Evolutionary conservation across 768 basidiomycete genomes (phyloP), one percentile per base, ranked within the genome.

Genomic region (Podaxis rugospora): DNA sequence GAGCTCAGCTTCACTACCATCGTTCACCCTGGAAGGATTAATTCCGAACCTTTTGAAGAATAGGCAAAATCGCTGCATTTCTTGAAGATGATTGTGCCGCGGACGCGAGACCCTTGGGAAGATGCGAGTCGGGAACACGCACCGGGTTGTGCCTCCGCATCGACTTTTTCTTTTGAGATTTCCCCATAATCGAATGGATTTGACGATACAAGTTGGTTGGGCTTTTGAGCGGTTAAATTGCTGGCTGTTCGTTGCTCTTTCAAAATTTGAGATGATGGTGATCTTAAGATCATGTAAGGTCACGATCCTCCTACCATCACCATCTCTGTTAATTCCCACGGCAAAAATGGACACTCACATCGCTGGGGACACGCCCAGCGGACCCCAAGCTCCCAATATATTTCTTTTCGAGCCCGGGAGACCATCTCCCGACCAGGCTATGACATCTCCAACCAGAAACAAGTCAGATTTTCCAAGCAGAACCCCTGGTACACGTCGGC

Each of bases 121-220:
- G 76, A 78, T 97, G 94, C 2, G 90, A 88, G 73, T 97, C 95
- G 21, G 95, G 95, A 0, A 98, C 94, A 37, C 95, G 83, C 78
- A 97, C 82, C 6, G 95, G 95, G 68, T 98, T 97, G 74, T 97
- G 95, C 60, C 95, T 80, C 47, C 92, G 86, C 88, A 87, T 87
- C 7, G 83, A 69, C 60, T 84, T 82, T 70, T 93, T 93, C 76
- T 95, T 96, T 70, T 95, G 93, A 42, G 92, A 86, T 74, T 96
- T 97, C 66, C 93, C 95, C 95, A 98, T 98, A 28, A 65, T 67
- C 46, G 10, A 21, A 50, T 21, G 37, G 18, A 28, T 2, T 1
- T 5, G 55, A 46, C 18, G 5, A 10, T 42, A n/a, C 21, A 32
- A 2, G 4, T n/a, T 49, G 39, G 32, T n/a, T 49, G 23, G 32